phyloP scores from a whole-genome alignment of 805 yeast genomes.

The Nematodospora valgi region DNA sequence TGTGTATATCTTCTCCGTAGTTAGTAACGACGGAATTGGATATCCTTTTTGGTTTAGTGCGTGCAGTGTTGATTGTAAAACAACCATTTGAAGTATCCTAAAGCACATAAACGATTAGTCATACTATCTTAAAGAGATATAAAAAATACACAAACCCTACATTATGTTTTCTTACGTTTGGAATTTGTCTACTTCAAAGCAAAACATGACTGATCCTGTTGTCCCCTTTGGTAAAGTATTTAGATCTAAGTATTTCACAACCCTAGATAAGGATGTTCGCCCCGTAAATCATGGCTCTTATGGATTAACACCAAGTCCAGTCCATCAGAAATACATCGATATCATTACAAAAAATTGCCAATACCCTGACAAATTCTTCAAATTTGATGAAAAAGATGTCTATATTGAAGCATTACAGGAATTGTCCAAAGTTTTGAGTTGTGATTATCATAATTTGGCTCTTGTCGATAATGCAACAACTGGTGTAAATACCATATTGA shows the following conservation, averaged over 20 bases:
- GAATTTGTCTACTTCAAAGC: not conserved
- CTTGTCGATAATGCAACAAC: constrained; percentile 58
- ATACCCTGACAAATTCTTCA: constrained; percentile 48
- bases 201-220: constrained; percentile 1
- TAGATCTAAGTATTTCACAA: constrained; percentile 44
- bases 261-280: constrained; percentile 34
- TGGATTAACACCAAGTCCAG: constrained; percentile 53
- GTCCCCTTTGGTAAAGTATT: constrained; percentile 49
- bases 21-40: too few relatives aligned
- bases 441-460: constrained; percentile 48
- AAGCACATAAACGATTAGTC: too few relatives aligned
- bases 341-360: constrained; percentile 19
- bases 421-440: constrained; percentile 36
- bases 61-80: too few relatives aligned
- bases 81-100: too few relatives aligned
- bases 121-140: not conserved
- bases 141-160: not conserved
- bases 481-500: constrained; percentile 54
- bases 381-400: constrained; percentile 6
- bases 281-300: constrained; percentile 66
- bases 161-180: constrained; percentile 3
- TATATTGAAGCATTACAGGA: constrained; percentile 38
- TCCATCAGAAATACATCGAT: constrained; percentile 35
- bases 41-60: too few relatives aligned
- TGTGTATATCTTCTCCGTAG: too few relatives aligned